Evolutionary conservation across 2,329 filamentous ascomycete species (phyloP), one percentile per base, ranked within the genome.

Genomic region (Paracoccidioides lutzii): DNA sequence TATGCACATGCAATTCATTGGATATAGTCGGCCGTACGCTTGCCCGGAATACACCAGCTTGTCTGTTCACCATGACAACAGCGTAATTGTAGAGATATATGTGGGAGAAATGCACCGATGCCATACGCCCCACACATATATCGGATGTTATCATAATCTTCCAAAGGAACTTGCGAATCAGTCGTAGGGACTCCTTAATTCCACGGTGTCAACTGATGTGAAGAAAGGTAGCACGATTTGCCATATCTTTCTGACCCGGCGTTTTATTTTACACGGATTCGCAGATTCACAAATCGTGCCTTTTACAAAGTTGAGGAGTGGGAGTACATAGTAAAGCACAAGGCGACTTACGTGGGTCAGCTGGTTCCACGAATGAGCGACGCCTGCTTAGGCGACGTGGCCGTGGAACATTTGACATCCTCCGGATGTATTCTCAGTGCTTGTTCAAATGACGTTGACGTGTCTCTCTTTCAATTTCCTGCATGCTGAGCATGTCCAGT

Each of bases 341-440:
- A 53, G 32, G 41, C 56, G 52, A 51, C 30, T 52, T 12, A 49
- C 22, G 38, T 15, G 44, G 35, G 40, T 15, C 44, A 51, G 41
- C 14, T 58, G 57, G 57, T 74, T 74, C 57, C 63, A 67, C 4
- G 72, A 74, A 59, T 74, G 69, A 59, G 67, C 68, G 65, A 37
- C 66, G 66, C 33, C 71, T 69, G 12, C 62, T 73, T 28, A 71
- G 67, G 71, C 71, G 15, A 70, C 69, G 55, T 73, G 72, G 62
- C 72, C 71, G 56, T 75, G 71, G 73, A 73, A 70, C 14, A 71
- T 75, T 64, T 69, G 69, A 62, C 69, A 71, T 0, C 70, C 69
- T 42, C 65, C 75, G 50, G 67, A 72, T 12, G 71, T 75, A 22
- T 62, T 75, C 15, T 75, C 72, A 71, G 72, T 71, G 33, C 71